Base-by-base conservation (phyloP, 2,329 filamentous ascomycete genomes). In the Daldinia sp. region DNA sequence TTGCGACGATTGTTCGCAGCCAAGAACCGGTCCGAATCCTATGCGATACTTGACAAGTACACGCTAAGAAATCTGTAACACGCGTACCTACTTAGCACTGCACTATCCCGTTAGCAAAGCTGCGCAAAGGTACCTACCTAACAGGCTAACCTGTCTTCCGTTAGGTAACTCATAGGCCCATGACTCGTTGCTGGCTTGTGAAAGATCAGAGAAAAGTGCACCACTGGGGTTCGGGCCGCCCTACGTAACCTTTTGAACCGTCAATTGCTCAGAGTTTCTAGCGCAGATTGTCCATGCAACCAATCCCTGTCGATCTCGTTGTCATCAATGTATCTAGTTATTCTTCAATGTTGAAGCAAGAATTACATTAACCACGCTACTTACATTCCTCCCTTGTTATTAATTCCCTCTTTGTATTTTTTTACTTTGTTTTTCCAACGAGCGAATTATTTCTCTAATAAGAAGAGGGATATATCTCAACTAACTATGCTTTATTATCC, bases 11-110 rank as follows among this genome's bases (percentile, higher is more conserved):
- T 53, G 60, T 67, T 68, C 55, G 58, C 65, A 58, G 68, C 61
- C 51, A 68, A 70, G 59, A 68, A 61, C 68, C 68, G 65, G 68
- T 60, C 68, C 68, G 65, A 70, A 68, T 70, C 46, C 7, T 51
- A 18, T 2, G 26, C 15, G 6, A 18, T 51, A 51, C 46, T 33
- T 51, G 6, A 33, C 23, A 39, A 10, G 33, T 54, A 54, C 51
- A 4, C 2, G 10, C 18, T 30, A 23, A 30, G 6, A 5, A 10
- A 53, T 54, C 44, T 20, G 51, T 61, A 65, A 39, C 33, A 53
- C 28, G 28, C 33, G 46, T 18, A n/a, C 42, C 4, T 58, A 57
- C 35, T 56, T 68, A 68, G 48, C n/a, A 61, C 66, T 57, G 58
- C 60, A 68, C 65, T 50, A 61, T 61, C 23, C 44, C 37, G 42